A percentile compares a stretch with the other conserved stretches of the same genome.
Conservation (phyloP, 2,329 filamentous ascomycete species). For the Alternaria ventricosa region DNA sequence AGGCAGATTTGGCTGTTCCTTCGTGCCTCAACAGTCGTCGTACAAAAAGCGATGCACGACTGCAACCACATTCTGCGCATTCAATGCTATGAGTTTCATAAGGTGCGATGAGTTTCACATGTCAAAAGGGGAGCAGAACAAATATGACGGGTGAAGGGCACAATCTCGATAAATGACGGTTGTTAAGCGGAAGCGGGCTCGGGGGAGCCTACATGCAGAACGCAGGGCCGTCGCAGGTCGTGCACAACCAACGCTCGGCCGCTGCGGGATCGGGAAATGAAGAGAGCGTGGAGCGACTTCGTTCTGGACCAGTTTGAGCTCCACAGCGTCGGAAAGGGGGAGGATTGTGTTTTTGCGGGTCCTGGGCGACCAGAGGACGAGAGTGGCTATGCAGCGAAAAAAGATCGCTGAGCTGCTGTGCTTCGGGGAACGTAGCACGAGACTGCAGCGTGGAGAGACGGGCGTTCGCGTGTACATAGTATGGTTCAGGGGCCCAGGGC, state of each 20-base stretch:
- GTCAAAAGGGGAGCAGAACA: slow-evolving; percentile 8
- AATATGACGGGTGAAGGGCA: slow-evolving; percentile 17
- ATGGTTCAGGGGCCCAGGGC: slow-evolving; percentile 31
- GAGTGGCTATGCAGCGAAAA: not conserved
- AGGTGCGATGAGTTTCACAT: not conserved
- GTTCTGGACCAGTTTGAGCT: slow-evolving; percentile 25
- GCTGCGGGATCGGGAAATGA: slow-evolving; percentile 42
- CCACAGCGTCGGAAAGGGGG: slow-evolving; percentile 23
- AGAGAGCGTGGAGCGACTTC: slow-evolving; percentile 22
- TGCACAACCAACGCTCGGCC: slow-evolving; percentile 39
- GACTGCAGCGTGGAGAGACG: not conserved
- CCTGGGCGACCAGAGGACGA: slow-evolving; percentile 3
- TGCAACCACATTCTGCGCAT: not conserved
- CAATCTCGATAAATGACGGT: slow-evolving; percentile 19
- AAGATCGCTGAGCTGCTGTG: not conserved
- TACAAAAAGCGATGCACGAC: not conserved
- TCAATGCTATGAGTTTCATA: slow-evolving; percentile 3
- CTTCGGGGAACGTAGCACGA: not conserved
- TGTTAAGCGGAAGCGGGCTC: slow-evolving; percentile 11
- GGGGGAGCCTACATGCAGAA: slow-evolving; percentile 23
- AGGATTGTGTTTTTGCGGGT: slow-evolving; percentile 14
- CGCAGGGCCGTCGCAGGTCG: slow-evolving; percentile 20
- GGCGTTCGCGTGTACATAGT: not conserved
- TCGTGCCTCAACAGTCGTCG: slow-evolving; percentile 14
- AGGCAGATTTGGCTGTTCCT: slow-evolving; percentile 16